phyloP scores from a whole-genome alignment of 129 eudicot species.

The Scalesia atractyloides region DNA sequence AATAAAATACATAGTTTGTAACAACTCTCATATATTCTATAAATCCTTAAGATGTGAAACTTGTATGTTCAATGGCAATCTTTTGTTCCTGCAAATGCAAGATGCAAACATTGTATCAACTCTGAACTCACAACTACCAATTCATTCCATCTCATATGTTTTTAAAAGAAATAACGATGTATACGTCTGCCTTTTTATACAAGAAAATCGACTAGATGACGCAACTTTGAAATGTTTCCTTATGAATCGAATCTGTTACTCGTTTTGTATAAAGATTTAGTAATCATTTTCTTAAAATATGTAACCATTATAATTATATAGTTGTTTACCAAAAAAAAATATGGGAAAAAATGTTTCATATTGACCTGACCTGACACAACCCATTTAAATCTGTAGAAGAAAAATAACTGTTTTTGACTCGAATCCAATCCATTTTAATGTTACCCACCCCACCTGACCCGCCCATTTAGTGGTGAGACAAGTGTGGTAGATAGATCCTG shows the following conservation, averaged over 20 bases:
- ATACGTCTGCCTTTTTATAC: not conserved
- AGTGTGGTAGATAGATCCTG: conserved; percentile 6
- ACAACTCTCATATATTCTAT: not conserved
- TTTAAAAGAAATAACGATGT: not conserved
- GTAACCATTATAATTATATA: too few relatives aligned
- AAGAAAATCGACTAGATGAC: not conserved
- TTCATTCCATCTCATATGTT: not conserved
- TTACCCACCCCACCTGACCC: not conserved
- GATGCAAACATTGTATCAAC: conserved; percentile 19
- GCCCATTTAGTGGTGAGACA: not conserved
- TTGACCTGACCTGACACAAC: not conserved
- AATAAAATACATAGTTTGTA: not conserved
- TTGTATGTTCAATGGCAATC: conserved; percentile 18
- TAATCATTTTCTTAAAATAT: not conserved
- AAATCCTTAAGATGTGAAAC: not conserved
- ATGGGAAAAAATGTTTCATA: not conserved
- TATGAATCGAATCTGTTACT: not conserved
- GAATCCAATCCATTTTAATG: not conserved
- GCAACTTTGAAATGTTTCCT: not conserved
- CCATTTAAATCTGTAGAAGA: not conserved
- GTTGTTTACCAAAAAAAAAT: not conserved
- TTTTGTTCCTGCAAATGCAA: conserved; percentile 32
- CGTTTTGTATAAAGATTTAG: not conserved
- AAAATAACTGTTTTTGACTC: not conserved
- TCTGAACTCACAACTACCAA: not conserved